phyloP scores from a whole-genome alignment of 495 filamentous ascomycete species.

The Elaphomyces granulatus region DNA sequence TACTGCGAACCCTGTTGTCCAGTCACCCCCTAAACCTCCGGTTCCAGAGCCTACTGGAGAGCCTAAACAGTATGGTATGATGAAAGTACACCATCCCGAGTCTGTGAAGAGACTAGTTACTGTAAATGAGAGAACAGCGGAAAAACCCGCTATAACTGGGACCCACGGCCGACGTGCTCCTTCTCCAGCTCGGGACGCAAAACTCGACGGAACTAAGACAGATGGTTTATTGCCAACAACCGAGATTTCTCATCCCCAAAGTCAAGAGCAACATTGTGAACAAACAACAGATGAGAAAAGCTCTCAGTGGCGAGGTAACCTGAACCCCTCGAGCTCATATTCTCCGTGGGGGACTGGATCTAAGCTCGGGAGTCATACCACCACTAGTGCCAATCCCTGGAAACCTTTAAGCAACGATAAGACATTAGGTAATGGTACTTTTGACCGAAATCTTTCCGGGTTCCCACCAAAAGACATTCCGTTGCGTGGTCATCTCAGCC shows the following conservation, averaged over 20 bases:
- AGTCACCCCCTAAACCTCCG: constrained; percentile 39
- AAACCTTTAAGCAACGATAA: constrained; percentile 56
- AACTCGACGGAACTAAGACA: constrained; percentile 15
- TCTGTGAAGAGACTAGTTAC: constrained; percentile 29
- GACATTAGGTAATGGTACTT: constrained; percentile 66
- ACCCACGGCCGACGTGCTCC: constrained; percentile 17
- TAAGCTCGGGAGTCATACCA: constrained; percentile 20
- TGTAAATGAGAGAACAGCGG: constrained; percentile 22
- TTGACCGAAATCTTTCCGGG: constrained; percentile 45
- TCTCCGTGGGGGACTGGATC: constrained; percentile 26
- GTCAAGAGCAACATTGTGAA: constrained; percentile 11
- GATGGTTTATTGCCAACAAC: constrained; percentile 16
- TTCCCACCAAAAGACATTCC: constrained; percentile 26
- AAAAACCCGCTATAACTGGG: constrained; percentile 18
- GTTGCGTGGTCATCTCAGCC: constrained; percentile 24
- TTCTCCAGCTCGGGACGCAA: constrained; percentile 23
- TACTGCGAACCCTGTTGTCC: constrained; percentile 12
- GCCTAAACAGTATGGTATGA: constrained; percentile 44
- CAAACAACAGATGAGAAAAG: constrained; percentile 22
- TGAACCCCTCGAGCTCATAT: constrained; percentile 24
- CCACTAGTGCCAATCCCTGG: constrained; percentile 52
- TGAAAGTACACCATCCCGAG: constrained; percentile 42
- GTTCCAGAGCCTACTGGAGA: constrained; percentile 37
- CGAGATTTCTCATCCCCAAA: constrained; percentile 8
- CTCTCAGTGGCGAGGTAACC: constrained; percentile 24